Base-by-base conservation (phyloP, 257 asterid species). In the Lycium ferocissimum region DNA sequence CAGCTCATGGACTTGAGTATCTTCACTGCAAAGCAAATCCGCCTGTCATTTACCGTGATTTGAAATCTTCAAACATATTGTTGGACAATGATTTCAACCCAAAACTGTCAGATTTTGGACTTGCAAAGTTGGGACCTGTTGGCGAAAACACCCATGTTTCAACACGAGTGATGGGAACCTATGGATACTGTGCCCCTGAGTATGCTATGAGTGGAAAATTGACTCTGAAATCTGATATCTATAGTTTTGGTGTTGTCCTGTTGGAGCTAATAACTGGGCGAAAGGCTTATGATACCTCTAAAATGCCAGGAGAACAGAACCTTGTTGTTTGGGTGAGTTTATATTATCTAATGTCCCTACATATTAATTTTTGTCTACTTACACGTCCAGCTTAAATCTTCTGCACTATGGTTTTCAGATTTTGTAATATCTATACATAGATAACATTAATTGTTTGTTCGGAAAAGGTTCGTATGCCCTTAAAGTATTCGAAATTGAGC, bases 131-230 rank as follows among this genome's bases (percentile, higher is more conserved):
- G 9, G 97, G 97, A 1, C 97, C 97, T 5, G 95, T 93, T 37
- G 97, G 97, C 0, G 96, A 93, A 86, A 91, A 93, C 65, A 93
- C 96, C 3, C 97, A 93, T 40, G 96, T 93, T 45, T 92, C 97
- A 3, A 93, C 96, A 4, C 89, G 97, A 35, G 96, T 93, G 54
- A 92, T 93, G 96, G 97, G 97, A 47, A 93, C 97, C 2, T 93
- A 93, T 35, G 97, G 97, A 37, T 93, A 93, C 57, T 93, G 97
- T 66, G 97, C 97, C 37, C 97, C 97, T 0, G 97, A 93, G 51
- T 93, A 92, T 18, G 97, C 97, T 51, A 94, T 94, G 97, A 92
- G 97, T 61, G 97, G 97, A 3, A 91, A 91, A 76, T 86, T 94
- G 67, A 91, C 96, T 18, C 67, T 92, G 22, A 94, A 92, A 86